Base-by-base conservation (phyloP, 768 basidiomycete genomes). In the Imleria badia region DNA sequence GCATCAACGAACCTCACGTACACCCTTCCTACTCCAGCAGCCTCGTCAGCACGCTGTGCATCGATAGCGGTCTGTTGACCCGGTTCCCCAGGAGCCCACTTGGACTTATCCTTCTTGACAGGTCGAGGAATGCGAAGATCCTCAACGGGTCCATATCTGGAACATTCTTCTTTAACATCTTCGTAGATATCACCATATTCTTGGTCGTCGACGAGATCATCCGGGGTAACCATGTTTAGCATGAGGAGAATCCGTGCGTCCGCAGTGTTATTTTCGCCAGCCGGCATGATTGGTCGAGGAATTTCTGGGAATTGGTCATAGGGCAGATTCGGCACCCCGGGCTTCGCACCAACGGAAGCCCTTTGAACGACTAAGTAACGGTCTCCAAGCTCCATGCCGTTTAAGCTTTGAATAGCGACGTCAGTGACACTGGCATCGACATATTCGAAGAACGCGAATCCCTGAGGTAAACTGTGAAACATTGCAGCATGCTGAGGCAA, bases 371-470 rank as follows among this genome's bases (percentile, higher is more conserved):
- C 94, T 42, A 99, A 82, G 68, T 85, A 91, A 9, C 94, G 86
- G 72, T 98, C 97, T 45, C 96, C 97, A 14, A 98, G 84, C 67
- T 97, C 91, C 94, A 99, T 98, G 57, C 94, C 93, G 72, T 96
- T 94, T 52, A 99, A 81, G 64, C 93, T 91, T 70, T 92, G 89
- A 64, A 96, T 97, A 45, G 97, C 97, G 62, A 97, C 84, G 61
- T 98, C 97, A 55, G 97, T 99, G 53, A 94, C 86, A 46, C 70
- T 72, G 15, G 84, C 75, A 67, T 99, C 97, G 57, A 91, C 87
- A 72, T 98, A 99, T 80, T 99, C 97, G 76, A 94, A 96, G 80
- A 99, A 98, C 4, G 97, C 97, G 72, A 97, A 99, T 64, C 97
- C 97, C 96, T 98, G 64, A 5, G 31, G 15, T 45, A 42, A 52